Evolutionary conservation across 2,329 filamentous ascomycete genomes (phyloP), one percentile per base, ranked within the genome.

Genomic region (Botrytis paeoniae): DNA sequence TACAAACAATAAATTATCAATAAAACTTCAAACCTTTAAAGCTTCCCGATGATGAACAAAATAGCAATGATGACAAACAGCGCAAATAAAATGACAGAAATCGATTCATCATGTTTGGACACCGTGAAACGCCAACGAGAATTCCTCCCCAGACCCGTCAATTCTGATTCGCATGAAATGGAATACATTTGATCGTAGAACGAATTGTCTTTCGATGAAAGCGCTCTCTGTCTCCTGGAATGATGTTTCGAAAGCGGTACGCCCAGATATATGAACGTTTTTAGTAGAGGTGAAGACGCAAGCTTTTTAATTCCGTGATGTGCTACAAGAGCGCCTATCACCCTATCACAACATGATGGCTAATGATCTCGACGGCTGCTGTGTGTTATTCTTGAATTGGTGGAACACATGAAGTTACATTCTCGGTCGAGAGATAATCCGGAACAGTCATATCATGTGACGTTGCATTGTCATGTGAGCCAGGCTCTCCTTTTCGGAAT

Each of bases 361-460:
- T 43, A 45, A 20, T 35, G 7, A 57, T 57, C 29, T 3, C 1
- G 51, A 39, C 35, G 32, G 22, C 43, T 66, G 64, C 22, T 32
- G 35, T 57, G 16, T 57, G 25, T 29, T 57, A 3, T 32, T n/a
- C 14, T 68, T 37, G 16, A 41, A 32, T 57, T 45, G 22, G 32
- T 37, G 63, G 32, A 51, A 37, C 22, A 6, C 22, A 41, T 29
- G n/a, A 68, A 37, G 35, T 57, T 68, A 22, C 65, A 68, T 22
- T 32, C 10, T 68, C 65, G 65, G 65, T 68, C 9, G 25, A n/a
- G 48, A 57, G 65, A 68, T 68, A 37, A 57, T 68, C 48, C 65
- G 65, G 16, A 39, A n/a, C 25, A 18, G 51, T 2, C 4, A 14
- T 22, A 68, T 54, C 64, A 68, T 68, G 64, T 68, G 64, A 68